Conservation (phyloP, 140 eudicot genomes). For the Oenanthe javanica region DNA sequence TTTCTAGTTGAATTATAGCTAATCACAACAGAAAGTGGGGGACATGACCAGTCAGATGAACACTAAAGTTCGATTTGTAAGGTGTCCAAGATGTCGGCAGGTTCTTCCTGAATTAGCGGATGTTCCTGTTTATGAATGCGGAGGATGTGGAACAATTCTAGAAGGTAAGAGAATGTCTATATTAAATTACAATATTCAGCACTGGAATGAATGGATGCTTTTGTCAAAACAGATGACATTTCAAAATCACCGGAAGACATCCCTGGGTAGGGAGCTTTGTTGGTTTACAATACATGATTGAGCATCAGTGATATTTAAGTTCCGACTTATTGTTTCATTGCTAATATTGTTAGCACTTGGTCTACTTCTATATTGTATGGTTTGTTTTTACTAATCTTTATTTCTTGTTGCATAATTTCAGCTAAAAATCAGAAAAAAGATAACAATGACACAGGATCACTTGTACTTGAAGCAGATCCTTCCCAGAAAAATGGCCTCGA, state of each 20-base stretch:
- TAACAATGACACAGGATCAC: conserved; percentile 16
- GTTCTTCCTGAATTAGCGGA: conserved; percentile 57
- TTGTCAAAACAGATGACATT: neutral
- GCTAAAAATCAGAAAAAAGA: conserved; percentile 47
- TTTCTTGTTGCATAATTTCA: conserved; percentile 25
- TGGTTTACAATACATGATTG: neutral
- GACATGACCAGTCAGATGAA: conserved; percentile 23
- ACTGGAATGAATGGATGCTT: neutral
- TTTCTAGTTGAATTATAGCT: neutral
- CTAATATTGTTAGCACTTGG: neutral
- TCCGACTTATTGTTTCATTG: neutral
- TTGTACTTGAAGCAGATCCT: conserved; percentile 16
- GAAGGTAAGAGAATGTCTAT: conserved; percentile 38
- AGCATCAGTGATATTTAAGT: neutral
- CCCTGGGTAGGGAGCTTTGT: neutral
- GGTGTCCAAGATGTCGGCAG: conserved; percentile 57
- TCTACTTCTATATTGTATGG: neutral
- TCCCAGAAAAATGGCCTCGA: conserved; percentile 19
- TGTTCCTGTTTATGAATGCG: conserved; percentile 59
- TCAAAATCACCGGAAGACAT: neutral
- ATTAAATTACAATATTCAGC: neutral
- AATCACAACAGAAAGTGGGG: neutral
- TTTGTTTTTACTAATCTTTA: neutral
- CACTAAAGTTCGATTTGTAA: conserved; percentile 46
- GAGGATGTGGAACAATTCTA: conserved; percentile 67